phyloP scores from a whole-genome alignment of 2,329 filamentous ascomycete species.

The Sclerotinia borealis region DNA sequence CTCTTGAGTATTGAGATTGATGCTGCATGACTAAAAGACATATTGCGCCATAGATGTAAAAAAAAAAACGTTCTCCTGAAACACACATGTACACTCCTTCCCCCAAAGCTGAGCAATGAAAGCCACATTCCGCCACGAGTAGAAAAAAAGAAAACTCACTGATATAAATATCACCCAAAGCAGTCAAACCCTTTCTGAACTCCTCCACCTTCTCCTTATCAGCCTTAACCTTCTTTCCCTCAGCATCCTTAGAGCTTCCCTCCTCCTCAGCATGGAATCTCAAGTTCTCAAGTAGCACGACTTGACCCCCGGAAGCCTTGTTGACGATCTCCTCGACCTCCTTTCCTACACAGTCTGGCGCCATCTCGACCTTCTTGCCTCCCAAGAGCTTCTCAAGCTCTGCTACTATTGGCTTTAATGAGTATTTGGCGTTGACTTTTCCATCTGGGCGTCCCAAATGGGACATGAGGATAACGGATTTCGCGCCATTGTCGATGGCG shows the following conservation, averaged over 20 bases:
- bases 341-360: conserved; percentile 82
- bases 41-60: not conserved
- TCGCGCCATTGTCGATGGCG: conserved; percentile 82
- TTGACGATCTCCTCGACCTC: conserved; percentile 87
- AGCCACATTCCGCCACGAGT: not conserved
- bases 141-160: conserved; percentile 52
- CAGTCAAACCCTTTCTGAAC: conserved; percentile 93
- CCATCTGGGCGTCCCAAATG: conserved; percentile 95
- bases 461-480: conserved; percentile 94
- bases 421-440: conserved; percentile 86
- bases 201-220: conserved; percentile 87
- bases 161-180: conserved; percentile 91
- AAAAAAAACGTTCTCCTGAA: not conserved
- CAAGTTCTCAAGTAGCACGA: conserved; percentile 93
- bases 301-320: conserved; percentile 71
- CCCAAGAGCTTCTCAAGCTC: conserved; percentile 86
- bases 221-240: conserved; percentile 97
- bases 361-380: conserved; percentile 75
- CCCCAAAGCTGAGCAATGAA: not conserved
- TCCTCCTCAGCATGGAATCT: conserved; percentile 98
- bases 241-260: conserved; percentile 86
- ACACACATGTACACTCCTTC: too few species aligned
- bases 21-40: not conserved
- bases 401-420: conserved; percentile 81
- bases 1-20: not conserved